These are phyloP conservation scores for Cladosporium velox DNA, from an alignment of 2,329 filamentous ascomycete species.

Conservation along the genomic window DNA sequence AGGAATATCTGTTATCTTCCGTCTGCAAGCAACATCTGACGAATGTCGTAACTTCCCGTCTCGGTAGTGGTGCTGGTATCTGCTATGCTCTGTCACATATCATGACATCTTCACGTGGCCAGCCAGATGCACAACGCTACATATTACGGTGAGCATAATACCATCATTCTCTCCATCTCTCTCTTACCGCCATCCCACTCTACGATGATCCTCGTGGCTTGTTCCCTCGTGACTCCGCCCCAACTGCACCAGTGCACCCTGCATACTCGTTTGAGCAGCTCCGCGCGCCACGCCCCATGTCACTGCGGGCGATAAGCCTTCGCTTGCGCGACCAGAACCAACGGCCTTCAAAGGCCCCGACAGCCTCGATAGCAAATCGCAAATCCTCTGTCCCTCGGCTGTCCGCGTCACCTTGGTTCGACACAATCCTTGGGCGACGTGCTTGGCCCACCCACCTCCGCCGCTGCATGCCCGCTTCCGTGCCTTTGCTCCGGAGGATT, in stretches of 20 bases:
- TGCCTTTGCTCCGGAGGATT: neutral
- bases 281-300: constrained; percentile 14
- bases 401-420: neutral
- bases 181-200: constrained; percentile 5
- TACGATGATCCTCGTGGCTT: neutral
- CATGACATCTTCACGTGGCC: neutral
- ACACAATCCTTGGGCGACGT: neutral
- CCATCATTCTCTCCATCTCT: neutral
- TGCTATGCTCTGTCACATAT: neutral
- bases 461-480: neutral
- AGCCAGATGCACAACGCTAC: neutral
- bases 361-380: neutral
- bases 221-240: neutral
- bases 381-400: neutral
- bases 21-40: neutral
- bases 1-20: neutral
- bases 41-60: neutral
- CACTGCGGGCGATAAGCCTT: constrained; percentile 7
- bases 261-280: constrained; percentile 10
- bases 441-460: neutral
- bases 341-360: neutral
- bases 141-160: neutral
- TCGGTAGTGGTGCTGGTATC: neutral
- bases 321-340: constrained; percentile 12
- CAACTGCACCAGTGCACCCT: neutral